Evolutionary conservation across 108 stramenopile species (phyloP), one percentile per base, ranked within the genome.

Genomic region (Cylindrotheca closterium): DNA sequence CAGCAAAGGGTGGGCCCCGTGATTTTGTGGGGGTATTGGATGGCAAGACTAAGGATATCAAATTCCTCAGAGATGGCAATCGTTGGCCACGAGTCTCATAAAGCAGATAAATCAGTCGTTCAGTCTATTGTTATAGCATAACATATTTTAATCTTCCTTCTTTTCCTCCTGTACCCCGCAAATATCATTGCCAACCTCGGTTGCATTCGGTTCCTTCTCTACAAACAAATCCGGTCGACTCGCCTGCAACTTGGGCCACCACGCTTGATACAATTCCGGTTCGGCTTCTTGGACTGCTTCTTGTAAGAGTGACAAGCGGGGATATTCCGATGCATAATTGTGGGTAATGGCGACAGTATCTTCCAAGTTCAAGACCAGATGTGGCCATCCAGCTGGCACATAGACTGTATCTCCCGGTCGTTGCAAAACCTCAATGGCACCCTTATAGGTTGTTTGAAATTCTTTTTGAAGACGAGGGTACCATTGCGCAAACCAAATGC

Each of bases 301-400:
- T 51, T 72, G 63, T 52, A 89, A 67, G 21, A 74, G 54, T 37
- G 65, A 59, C 63, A 85, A 75, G n/a, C 85, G 75, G 2, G 85
- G 86, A 64, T 63, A 81, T 58, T 90, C 89, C 0, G 81, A 75
- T 1, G 92, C 93, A 51, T 91, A 94, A 64, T 94, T 94, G 50
- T 94, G 90, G 19, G 93, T 94, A 17, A 94, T 74, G 2, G 93
- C 93, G 22, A 89, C 86, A 0, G 88, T 84, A 26, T 75, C 53
- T 58, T 89, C 85, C 51, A 94, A 59, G 58, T 94, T 94, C 47
- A 94, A 45, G 3, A 94, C 93, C 51, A 89, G 60, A 68, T 95
- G 93, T 0, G 87, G 87, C 93, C 90, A 90, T 31, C 93, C 93
- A 18, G 80, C 79, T 8, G 90, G 93, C 22, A 92, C 90, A 63